Evolutionary conservation across 345 rosid species (phyloP).

Genomic region (Theobroma cacao): DNA sequence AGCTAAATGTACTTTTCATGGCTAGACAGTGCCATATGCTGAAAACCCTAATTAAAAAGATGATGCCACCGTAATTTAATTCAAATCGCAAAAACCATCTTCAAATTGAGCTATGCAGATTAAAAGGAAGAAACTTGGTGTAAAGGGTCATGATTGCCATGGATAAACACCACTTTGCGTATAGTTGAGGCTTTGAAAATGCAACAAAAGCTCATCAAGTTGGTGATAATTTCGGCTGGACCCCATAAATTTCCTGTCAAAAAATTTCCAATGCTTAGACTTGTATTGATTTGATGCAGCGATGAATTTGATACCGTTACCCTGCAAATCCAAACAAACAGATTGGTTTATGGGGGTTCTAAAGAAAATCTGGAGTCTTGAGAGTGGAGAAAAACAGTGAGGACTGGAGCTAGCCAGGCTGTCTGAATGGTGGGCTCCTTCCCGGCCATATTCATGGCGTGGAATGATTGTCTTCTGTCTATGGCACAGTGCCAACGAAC

Average conservation of each 20-base stretch:
- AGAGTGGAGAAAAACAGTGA: neutral
- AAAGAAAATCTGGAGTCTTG: neutral
- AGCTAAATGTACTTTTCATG: neutral
- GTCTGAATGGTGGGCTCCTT: neutral
- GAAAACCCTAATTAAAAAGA: too few relatives aligned
- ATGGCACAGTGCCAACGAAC: neutral
- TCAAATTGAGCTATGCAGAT: neutral
- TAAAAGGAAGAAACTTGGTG: too few relatives aligned
- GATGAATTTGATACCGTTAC: neutral
- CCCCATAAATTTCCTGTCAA: neutral
- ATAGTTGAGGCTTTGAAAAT: neutral
- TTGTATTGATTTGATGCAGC: neutral
- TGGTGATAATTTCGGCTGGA: neutral
- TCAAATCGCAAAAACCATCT: too few relatives aligned
- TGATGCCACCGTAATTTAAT: too few relatives aligned
- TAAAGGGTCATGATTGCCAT: neutral
- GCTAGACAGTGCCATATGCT: too few relatives aligned
- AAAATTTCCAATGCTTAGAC: neutral
- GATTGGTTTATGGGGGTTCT: neutral
- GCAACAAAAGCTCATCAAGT: neutral
- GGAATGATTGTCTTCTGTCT: neutral
- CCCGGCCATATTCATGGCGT: neutral
- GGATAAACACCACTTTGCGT: neutral
- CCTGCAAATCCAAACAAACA: neutral
- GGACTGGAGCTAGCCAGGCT: neutral